A percentile compares a stretch with the other conserved stretches of the same genome.
Conservation (phyloP, 2,329 filamentous ascomycete genomes). For the Daldinia sp. region DNA sequence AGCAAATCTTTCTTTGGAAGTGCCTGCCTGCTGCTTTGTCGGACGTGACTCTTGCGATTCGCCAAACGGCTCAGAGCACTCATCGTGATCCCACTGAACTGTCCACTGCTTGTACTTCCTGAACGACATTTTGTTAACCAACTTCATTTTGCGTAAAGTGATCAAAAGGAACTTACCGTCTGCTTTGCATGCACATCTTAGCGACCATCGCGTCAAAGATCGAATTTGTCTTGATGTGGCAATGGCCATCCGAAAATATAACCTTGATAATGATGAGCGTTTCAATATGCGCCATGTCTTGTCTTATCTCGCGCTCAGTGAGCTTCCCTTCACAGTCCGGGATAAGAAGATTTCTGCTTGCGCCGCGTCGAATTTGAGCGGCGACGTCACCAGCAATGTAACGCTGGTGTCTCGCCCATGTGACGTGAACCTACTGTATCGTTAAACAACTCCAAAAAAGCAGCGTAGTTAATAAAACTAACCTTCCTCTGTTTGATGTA, state of each 20-base stretch:
- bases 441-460: constrained; percentile 28
- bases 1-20: not conserved
- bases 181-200: constrained; percentile 80
- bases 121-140: constrained; percentile 50
- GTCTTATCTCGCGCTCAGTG: constrained; percentile 73
- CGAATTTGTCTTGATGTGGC: constrained; percentile 80
- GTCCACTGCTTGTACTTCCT: constrained; percentile 76
- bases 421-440: constrained; percentile 69
- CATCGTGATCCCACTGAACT: constrained; percentile 79
- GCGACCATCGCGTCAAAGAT: constrained; percentile 81
- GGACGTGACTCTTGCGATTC: constrained; percentile 46
- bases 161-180: constrained; percentile 55
- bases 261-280: constrained; percentile 79
- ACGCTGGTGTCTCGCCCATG: constrained; percentile 80
- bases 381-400: constrained; percentile 71
- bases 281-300: constrained; percentile 85
- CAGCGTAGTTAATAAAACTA: constrained; percentile 49
- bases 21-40: not conserved
- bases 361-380: constrained; percentile 73
- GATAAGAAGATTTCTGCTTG: constrained; percentile 80
- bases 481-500: constrained; percentile 78
- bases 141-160: not conserved
- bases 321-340: constrained; percentile 67
- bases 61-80: constrained; percentile 73
- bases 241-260: constrained; percentile 68